Percentiles rank a stretch among this genome's conserved stretches.
Evolutionary conservation across 495 filamentous ascomycete genomes (phyloP).

Genomic region (Hypoxylon rickii): DNA sequence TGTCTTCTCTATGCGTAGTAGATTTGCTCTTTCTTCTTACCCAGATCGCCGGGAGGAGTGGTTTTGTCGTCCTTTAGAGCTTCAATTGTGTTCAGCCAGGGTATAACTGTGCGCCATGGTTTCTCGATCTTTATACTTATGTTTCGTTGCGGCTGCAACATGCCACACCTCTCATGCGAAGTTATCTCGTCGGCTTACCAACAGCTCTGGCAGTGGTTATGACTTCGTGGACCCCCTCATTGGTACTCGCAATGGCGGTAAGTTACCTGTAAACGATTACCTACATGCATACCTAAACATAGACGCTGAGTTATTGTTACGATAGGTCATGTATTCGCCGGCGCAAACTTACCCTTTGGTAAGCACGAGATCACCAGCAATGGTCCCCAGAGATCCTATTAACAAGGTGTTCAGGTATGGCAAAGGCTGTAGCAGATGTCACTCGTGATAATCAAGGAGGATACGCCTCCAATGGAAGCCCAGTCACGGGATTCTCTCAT

Average conservation of each 20-base stretch:
- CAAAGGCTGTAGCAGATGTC: constrained; percentile 70
- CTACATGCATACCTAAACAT: not conserved
- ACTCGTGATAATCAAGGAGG: constrained; percentile 67
- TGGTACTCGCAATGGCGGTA: constrained; percentile 62
- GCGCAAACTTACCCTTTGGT: constrained; percentile 69
- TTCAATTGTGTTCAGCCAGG: constrained; percentile 12
- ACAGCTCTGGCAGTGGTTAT: constrained; percentile 24
- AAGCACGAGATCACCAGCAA: constrained; percentile 17
- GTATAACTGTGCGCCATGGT: constrained; percentile 22
- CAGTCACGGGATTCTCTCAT: constrained; percentile 63
- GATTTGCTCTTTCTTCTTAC: not conserved
- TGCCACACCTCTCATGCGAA: constrained; percentile 13
- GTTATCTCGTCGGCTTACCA: constrained; percentile 2
- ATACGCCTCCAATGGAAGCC: constrained; percentile 63
- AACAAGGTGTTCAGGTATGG: constrained; percentile 68
- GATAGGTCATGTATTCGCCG: constrained; percentile 52
- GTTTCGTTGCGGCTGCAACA: constrained; percentile 19
- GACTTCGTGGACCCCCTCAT: constrained; percentile 61
- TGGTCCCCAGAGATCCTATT: no score
- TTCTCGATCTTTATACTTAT: constrained; percentile 26
- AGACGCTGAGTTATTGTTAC: no score
- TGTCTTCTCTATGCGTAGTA: constrained; percentile 4
- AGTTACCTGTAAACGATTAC: constrained; percentile 62
- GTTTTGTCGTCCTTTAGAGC: not conserved
- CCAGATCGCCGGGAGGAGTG: not conserved